These are phyloP conservation scores for Pyricularia pennisetigena DNA, from an alignment of 2,329 filamentous ascomycete species.

Conservation along the genomic window DNA sequence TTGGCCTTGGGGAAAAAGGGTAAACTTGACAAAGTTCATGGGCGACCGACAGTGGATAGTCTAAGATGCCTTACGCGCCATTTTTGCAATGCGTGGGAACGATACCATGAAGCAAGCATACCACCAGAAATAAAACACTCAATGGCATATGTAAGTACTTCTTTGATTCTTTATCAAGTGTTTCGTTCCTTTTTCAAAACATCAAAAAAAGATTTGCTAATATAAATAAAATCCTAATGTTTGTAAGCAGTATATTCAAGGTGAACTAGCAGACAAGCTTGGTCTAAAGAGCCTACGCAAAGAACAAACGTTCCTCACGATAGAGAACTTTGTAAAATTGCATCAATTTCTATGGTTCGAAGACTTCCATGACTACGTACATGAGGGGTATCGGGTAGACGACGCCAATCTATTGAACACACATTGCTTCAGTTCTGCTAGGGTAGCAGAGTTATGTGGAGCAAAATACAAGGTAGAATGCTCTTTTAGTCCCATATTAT, in stretches of 20 bases:
- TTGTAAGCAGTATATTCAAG: constrained; percentile 7
- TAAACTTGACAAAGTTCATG: constrained; percentile 4
- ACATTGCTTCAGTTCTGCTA: constrained; percentile 6
- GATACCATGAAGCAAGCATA: constrained; percentile 3
- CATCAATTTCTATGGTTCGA: constrained; percentile 7
- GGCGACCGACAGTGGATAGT: constrained; percentile 3
- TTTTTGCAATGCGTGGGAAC: constrained; percentile 7
- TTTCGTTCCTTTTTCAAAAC: no score
- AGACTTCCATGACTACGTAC: constrained; percentile 7
- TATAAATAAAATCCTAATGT: background rate
- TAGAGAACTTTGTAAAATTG: constrained; percentile 7
- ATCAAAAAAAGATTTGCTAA: background rate
- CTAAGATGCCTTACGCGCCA: constrained; percentile 6
- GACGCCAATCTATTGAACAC: constrained; percentile 7
- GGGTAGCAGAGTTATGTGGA: constrained; percentile 6
- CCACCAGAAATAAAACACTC: constrained; percentile 6
- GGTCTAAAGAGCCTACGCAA: constrained; percentile 4
- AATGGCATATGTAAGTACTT: constrained; percentile 5
- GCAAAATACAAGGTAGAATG: constrained; percentile 6
- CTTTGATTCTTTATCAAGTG: background rate
- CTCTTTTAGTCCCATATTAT: background rate
- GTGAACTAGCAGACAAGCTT: constrained; percentile 6
- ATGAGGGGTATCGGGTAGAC: constrained; percentile 4
- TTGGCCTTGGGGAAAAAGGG: constrained; percentile 5
- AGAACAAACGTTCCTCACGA: constrained; percentile 5